Evolutionary conservation across 257 asterid species (phyloP).

Genomic region (Craterostigma plantagineum): DNA sequence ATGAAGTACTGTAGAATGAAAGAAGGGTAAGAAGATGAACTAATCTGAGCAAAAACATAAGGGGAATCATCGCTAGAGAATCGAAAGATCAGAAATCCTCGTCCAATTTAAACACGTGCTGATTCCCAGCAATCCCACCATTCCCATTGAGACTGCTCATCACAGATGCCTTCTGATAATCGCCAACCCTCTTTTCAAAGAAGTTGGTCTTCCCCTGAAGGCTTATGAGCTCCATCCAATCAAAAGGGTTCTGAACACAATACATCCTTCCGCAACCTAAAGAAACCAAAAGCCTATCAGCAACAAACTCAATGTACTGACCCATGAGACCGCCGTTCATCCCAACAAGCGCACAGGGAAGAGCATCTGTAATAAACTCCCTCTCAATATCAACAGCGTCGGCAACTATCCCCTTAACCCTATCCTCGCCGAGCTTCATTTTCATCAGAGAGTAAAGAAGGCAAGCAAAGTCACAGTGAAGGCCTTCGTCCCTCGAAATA

Average conservation of each 20-base stretch:
- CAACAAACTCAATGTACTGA: slow-evolving; percentile 45
- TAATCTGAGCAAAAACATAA: too few species aligned
- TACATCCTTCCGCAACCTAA: slow-evolving; percentile 42
- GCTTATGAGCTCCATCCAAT: slow-evolving; percentile 78
- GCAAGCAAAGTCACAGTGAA: slow-evolving; percentile 56
- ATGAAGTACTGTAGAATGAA: too few species aligned
- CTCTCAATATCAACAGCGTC: slow-evolving; percentile 50
- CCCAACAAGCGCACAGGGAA: slow-evolving; percentile 56
- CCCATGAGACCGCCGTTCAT: slow-evolving; percentile 50
- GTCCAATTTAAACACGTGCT: slow-evolving; percentile 31
- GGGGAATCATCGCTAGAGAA: too few species aligned
- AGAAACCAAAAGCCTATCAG: slow-evolving; percentile 35
- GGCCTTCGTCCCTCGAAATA: slow-evolving; percentile 47
- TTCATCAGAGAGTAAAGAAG: slow-evolving; percentile 29
- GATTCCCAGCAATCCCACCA: too few species aligned
- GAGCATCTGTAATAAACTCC: slow-evolving; percentile 54
- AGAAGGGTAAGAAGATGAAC: too few species aligned
- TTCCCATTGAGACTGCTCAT: slow-evolving; percentile 36
- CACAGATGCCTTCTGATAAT: slow-evolving; percentile 46
- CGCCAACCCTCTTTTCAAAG: slow-evolving; percentile 64
- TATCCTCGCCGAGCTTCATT: slow-evolving; percentile 28
- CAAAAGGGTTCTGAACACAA: slow-evolving; percentile 42
- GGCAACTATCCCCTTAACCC: slow-evolving; percentile 21
- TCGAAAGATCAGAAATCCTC: slow-evolving; percentile 45
- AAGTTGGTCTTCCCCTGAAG: slow-evolving; percentile 65